Evolutionary conservation across 2,329 filamentous ascomycete species (phyloP).

Genomic region (Coleophoma eucalyptorum): DNA sequence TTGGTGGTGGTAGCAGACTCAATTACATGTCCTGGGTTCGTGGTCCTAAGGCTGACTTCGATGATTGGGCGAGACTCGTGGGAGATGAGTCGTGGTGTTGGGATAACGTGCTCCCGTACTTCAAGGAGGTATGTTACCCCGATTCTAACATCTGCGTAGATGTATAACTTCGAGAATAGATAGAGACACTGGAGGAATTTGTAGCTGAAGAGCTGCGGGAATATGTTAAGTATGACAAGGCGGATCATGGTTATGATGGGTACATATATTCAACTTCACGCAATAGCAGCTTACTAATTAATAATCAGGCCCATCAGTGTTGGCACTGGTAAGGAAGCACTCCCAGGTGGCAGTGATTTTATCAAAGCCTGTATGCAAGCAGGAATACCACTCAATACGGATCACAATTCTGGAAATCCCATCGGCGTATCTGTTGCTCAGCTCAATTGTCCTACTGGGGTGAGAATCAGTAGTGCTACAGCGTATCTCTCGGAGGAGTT

Average conservation of each 20-base stretch:
- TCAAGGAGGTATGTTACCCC: slow-evolving; percentile 24
- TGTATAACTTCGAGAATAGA: background rate
- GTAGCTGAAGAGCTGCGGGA: background rate
- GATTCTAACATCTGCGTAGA: background rate
- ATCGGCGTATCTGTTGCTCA: background rate
- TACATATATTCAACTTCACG: background rate
- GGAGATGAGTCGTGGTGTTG: slow-evolving; percentile 40
- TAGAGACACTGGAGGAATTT: background rate
- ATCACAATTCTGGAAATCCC: background rate
- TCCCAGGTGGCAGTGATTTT: background rate
- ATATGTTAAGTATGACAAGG: background rate
- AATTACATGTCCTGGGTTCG: slow-evolving; percentile 28
- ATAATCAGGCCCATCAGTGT: background rate
- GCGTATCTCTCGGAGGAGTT: background rate
- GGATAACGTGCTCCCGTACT: slow-evolving; percentile 38
- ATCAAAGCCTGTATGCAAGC: background rate
- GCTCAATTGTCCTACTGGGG: background rate
- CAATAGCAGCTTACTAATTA: background rate
- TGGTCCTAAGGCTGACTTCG: slow-evolving; percentile 31
- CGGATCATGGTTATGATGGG: background rate
- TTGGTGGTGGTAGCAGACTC: slow-evolving; percentile 33
- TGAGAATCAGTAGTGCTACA: background rate
- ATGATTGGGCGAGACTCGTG: slow-evolving; percentile 36
- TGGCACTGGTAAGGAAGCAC: background rate
- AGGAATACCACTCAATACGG: background rate